Percentiles rank a stretch among this genome's conserved stretches.
phyloP scores from a whole-genome alignment of 192 early-diverging fungal species.

The Globomyces pollinis-pini region DNA sequence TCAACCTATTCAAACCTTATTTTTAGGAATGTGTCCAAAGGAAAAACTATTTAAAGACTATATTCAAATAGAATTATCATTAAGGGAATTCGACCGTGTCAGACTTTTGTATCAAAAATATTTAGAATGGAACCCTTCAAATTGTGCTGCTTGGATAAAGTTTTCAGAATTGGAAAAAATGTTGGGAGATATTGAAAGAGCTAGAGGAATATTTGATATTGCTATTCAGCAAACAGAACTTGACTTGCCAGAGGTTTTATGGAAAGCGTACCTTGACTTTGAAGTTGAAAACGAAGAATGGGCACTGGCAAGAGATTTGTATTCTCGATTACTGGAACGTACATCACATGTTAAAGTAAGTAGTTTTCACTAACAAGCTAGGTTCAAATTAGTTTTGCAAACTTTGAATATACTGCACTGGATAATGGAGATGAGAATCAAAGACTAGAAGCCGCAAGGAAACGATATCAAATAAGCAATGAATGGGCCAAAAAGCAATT shows the following conservation, averaged over 20 bases:
- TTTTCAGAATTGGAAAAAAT: constrained; percentile 84
- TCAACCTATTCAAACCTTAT: too few relatives aligned
- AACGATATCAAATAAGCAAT: constrained; percentile 71
- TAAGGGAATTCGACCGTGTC: constrained; percentile 91
- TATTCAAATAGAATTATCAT: constrained; percentile 87
- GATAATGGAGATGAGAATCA: constrained; percentile 41
- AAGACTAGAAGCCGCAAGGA: constrained; percentile 50
- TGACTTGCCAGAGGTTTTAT: constrained; percentile 98
- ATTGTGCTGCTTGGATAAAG: constrained; percentile 93
- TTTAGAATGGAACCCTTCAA: constrained; percentile 77
- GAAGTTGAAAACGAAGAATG: constrained; percentile 79
- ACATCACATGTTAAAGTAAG: constrained; percentile 92
- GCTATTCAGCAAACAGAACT: constrained; percentile 80
- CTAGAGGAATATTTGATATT: constrained; percentile 83
- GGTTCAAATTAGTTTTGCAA: constrained; percentile 88
- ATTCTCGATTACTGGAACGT: constrained; percentile 73
- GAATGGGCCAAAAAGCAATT: constrained; percentile 57
- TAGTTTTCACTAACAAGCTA: constrained; percentile 7
- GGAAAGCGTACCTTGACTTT: constrained; percentile 98
- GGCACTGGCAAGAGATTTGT: constrained; percentile 66
- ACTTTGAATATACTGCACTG: constrained; percentile 70
- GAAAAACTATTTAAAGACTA: constrained; percentile 91
- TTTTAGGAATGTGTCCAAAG: constrained; percentile 68
- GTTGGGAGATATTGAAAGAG: constrained; percentile 78
- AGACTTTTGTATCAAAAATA: constrained; percentile 86